phyloP scores from a whole-genome alignment of 257 asterid species.

The Osmanthus fragrans region DNA sequence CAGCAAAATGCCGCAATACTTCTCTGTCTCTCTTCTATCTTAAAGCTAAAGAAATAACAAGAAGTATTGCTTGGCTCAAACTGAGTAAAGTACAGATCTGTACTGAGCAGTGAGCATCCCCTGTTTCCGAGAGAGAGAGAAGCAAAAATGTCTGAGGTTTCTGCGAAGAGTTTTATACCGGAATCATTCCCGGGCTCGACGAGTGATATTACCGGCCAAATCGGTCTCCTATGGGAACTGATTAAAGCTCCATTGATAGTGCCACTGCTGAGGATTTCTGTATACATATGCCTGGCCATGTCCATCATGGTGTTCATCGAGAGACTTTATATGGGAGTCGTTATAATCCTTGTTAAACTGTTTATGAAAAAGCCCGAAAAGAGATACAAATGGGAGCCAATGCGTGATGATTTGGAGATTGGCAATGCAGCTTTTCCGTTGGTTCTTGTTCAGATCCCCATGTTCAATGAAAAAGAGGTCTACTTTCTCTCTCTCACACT shows the following conservation, averaged over 20 bases:
- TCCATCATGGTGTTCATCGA: slow-evolving; percentile 44
- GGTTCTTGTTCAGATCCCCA: slow-evolving; percentile 55
- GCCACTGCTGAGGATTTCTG: slow-evolving; percentile 56
- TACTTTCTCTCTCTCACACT: background rate
- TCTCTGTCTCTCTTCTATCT: slow-evolving; percentile 31
- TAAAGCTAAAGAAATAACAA: slow-evolving; percentile 15
- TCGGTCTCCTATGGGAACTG: slow-evolving; percentile 80
- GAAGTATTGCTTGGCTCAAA: slow-evolving; percentile 31
- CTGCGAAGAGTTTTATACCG: slow-evolving; percentile 49
- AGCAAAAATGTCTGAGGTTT: slow-evolving; percentile 55
- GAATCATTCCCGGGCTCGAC: slow-evolving; percentile 60
- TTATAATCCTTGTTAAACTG: slow-evolving; percentile 43
- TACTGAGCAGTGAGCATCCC: slow-evolving; percentile 26
- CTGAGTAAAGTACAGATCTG: slow-evolving; percentile 29
- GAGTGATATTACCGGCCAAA: slow-evolving; percentile 54
- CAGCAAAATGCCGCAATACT: slow-evolving; percentile 46
- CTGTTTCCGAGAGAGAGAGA: slow-evolving; percentile 13
- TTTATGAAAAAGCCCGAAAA: slow-evolving; percentile 49
- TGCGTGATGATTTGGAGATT: slow-evolving; percentile 43
- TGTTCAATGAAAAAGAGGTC: slow-evolving; percentile 58
- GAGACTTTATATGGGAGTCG: slow-evolving; percentile 53
- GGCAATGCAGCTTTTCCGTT: slow-evolving; percentile 37
- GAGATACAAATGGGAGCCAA: slow-evolving; percentile 53
- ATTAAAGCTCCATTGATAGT: slow-evolving; percentile 77
- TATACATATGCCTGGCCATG: slow-evolving; percentile 43